Evolutionary conservation across 805 yeast species (phyloP).

Genomic region (Ogataea chonburiensis): DNA sequence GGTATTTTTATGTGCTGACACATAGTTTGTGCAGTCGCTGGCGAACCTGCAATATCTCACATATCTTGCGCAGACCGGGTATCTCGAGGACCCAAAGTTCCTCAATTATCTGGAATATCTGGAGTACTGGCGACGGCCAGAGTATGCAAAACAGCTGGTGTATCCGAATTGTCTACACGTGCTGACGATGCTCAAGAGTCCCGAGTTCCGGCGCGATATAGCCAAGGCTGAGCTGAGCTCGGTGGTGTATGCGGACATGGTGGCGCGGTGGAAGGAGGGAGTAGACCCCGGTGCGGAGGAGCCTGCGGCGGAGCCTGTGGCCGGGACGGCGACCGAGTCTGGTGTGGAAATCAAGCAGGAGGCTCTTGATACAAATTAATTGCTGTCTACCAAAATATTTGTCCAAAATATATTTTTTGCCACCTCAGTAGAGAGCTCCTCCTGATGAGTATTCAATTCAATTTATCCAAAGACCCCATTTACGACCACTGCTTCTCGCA

Average conservation of each 20-base stretch:
- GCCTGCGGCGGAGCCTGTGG: constrained; percentile 1
- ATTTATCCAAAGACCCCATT: constrained; percentile 79
- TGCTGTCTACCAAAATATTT: not conserved
- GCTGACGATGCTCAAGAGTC: constrained; percentile 57
- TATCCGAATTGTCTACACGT: constrained; percentile 88
- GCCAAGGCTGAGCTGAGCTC: constrained; percentile 56
- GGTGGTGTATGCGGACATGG: constrained; percentile 72
- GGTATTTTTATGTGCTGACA: constrained; percentile 2
- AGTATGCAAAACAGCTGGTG: constrained; percentile 67
- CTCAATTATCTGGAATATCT: constrained; percentile 74
- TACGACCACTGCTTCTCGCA: constrained; percentile 87
- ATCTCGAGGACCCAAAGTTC: constrained; percentile 68
- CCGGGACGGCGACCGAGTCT: not conserved
- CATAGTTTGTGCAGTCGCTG: constrained; percentile 81
- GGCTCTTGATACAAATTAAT: not conserved
- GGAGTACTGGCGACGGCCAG: constrained; percentile 80
- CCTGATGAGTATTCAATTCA: constrained; percentile 45
- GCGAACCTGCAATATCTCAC: constrained; percentile 87
- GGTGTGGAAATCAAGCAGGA: not conserved
- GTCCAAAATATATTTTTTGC: constrained; percentile 4
- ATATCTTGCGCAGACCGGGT: constrained; percentile 80
- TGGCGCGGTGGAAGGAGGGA: constrained; percentile 66
- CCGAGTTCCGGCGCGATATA: constrained; percentile 53
- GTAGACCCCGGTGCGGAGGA: constrained; percentile 24
- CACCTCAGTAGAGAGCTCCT: constrained; percentile 35